These are phyloP conservation scores for Vigna hirtella DNA, from an alignment of 306 rosid species.

Conservation along the genomic window DNA sequence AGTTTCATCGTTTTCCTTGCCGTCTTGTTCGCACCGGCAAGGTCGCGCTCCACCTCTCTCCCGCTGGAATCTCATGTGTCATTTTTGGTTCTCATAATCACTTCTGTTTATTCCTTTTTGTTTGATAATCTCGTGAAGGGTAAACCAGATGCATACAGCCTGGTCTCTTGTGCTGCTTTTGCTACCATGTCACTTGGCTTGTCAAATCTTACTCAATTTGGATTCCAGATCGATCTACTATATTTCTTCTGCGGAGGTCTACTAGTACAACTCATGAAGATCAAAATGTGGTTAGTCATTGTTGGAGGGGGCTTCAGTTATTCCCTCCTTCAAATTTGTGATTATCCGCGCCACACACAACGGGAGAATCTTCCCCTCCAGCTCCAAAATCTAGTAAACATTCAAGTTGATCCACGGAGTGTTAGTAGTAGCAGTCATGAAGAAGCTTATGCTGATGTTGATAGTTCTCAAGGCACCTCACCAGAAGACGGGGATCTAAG, in stretches of 20 bases:
- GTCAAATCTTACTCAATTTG: slow-evolving; percentile 14
- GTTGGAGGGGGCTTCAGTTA: slow-evolving; percentile 19
- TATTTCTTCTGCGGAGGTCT: slow-evolving; percentile 18
- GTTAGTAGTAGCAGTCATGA: not conserved
- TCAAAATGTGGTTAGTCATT: not conserved
- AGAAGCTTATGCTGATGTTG: not conserved
- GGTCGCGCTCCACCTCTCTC: no score
- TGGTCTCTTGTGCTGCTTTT: slow-evolving; percentile 6
- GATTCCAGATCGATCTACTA: slow-evolving; percentile 25
- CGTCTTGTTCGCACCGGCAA: no score
- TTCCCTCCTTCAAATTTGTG: not conserved
- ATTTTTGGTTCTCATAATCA: no score
- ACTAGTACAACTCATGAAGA: slow-evolving; percentile 19
- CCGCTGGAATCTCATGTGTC: no score
- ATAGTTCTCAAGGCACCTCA: not conserved
- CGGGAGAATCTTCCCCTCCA: not conserved
- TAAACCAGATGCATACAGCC: slow-evolving; percentile 18
- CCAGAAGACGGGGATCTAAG: not conserved
- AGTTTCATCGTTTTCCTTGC: no score
- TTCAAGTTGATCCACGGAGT: not conserved
- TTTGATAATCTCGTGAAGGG: no score
- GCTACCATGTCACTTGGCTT: slow-evolving; percentile 18
- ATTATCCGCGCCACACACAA: not conserved
- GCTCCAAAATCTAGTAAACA: not conserved
- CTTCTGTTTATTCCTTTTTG: no score